phyloP scores from a whole-genome alignment of 805 yeast species.

The Wickerhamiella australiensis region DNA sequence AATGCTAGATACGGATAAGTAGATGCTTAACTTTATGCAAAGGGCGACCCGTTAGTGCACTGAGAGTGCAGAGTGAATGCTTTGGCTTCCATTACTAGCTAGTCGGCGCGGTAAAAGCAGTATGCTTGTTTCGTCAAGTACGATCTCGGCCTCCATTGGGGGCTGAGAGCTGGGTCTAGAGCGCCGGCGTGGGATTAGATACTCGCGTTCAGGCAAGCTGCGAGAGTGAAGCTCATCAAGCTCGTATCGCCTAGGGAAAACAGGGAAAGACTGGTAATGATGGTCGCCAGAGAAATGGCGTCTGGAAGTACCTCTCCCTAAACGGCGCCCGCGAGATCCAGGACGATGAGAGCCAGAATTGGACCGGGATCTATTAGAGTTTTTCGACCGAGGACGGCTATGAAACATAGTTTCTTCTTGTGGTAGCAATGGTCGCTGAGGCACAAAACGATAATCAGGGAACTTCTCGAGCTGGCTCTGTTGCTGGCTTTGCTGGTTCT shows the following conservation, averaged over 20 bases:
- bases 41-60: neutral
- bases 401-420: neutral
- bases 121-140: neutral
- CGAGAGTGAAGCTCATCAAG: neutral
- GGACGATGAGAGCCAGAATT: neutral
- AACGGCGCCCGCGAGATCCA: neutral
- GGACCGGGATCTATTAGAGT: neutral
- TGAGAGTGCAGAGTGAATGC: neutral
- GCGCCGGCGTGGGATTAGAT: neutral
- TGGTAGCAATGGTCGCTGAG: too few species aligned
- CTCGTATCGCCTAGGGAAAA: neutral
- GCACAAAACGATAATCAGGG: neutral
- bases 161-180: neutral
- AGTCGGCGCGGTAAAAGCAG: constrained; percentile 5
- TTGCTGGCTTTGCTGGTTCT: neutral
- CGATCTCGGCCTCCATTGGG: neutral
- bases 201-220: neutral
- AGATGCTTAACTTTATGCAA: neutral
- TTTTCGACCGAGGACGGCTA: neutral
- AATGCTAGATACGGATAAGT: neutral
- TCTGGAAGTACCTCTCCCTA: neutral
- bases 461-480: neutral
- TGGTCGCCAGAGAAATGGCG: neutral
- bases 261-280: neutral
- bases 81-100: neutral